Conservation (phyloP, 306 rosid genomes). For the Bauhinia variegata region DNA sequence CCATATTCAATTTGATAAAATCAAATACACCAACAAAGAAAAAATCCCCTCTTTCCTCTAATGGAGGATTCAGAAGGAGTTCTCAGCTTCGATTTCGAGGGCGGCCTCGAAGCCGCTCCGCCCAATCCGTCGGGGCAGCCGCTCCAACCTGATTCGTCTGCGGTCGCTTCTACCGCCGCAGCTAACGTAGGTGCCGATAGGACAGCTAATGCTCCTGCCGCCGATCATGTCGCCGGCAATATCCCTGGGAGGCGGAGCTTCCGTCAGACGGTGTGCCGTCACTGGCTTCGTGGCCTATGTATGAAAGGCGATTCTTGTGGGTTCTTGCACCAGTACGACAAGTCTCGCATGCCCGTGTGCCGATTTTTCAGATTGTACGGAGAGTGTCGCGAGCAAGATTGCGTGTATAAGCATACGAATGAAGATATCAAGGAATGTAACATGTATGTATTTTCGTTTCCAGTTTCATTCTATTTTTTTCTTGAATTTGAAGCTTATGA, state of each 20-base stretch:
- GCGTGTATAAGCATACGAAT: conserved; percentile 94
- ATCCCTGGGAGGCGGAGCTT: conserved; percentile 71
- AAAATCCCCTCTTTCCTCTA: not conserved
- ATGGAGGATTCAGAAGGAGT: conserved; percentile 99
- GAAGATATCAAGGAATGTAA: conserved; percentile 99
- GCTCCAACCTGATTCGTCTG: conserved; percentile 50
- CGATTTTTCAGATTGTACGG: conserved; percentile 86
- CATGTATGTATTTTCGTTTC: conserved; percentile 57
- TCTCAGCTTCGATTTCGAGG: conserved; percentile 97
- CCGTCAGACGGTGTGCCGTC: conserved; percentile 97
- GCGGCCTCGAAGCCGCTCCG: conserved; percentile 77
- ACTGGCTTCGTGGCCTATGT: conserved; percentile 92
- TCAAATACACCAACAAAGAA: too few species aligned
- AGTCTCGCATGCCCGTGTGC: conserved; percentile 96
- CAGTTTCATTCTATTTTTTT: conserved; percentile 1
- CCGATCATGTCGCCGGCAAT: conserved; percentile 33
- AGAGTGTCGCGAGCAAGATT: conserved; percentile 98
- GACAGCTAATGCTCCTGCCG: not conserved
- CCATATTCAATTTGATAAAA: conserved; percentile 17
- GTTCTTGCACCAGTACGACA: conserved; percentile 93
- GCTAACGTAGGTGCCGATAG: conserved; percentile 36
- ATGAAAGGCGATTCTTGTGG: conserved; percentile 99
- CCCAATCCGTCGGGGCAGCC: conserved; percentile 54
- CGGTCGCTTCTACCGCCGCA: conserved; percentile 28
- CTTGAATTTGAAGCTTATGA: not conserved